Base-by-base conservation (phyloP, 2,329 filamentous ascomycete genomes). In the Fusarium chlamydosporum region DNA sequence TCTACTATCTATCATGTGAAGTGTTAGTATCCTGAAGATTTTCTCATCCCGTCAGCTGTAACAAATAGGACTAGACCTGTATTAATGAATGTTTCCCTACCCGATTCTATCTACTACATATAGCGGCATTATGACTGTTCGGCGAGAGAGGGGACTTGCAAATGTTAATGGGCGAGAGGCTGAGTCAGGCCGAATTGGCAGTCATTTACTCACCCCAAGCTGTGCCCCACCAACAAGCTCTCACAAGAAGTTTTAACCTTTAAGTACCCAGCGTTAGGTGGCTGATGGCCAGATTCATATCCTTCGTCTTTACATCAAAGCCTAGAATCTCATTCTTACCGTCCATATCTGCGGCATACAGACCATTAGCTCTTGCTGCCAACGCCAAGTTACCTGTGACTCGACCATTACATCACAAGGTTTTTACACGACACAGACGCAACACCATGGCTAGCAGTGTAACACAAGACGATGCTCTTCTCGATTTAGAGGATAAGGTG, bases 141-240 rank as follows among this genome's bases (percentile, higher is more conserved):
- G 16, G 20, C 4, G 12, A 40, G 46, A 11, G 34, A 18, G 20
- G 31, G 46, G 34, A 23, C 5, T 27, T 16, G 23, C 27, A 5
- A 50, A 11, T 50, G 23, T 37, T 29, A 12, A 50, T 38, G 33
- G 38, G 18, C 27, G 33, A 34, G 42, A 42, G 38, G 72, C 72
- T 74, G 72, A 74, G 72, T 74, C 72, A 74, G 58, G 65, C 72
- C 72, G 72, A 63, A 45, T 37, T 29, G 45, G 40, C 29, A 45
- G 54, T 38, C 47, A 60, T 50, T 41, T 20, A 27, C 27, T 41
- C 15, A 9, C 27, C 20, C 26, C 33, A 16, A n/a, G 38, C 18
- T 42, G 15, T 31, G 51, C 53, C 45, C 57, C 58, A 60, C 61
- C 34, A 9, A 7, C 40, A 2, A 33, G 41, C 29, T 42, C 40